A percentile compares a stretch with the other conserved stretches of the same genome.
Evolutionary conservation across 2,329 filamentous ascomycete species (phyloP).

Genomic region (Elsinoe ampelina): DNA sequence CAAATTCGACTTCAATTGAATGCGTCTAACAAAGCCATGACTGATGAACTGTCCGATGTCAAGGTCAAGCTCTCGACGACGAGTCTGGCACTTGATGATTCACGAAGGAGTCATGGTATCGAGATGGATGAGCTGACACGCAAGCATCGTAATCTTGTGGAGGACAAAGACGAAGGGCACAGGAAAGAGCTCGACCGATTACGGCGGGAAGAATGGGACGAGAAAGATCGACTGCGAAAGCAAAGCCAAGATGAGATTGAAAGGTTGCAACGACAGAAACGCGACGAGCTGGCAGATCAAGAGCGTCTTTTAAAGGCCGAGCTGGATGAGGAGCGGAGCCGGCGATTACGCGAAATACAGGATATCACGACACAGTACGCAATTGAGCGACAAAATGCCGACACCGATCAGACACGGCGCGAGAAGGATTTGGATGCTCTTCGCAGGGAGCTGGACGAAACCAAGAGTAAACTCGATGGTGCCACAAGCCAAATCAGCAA

Average conservation of each 20-base stretch:
- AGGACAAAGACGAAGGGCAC: constrained; percentile 46
- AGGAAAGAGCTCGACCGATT: constrained; percentile 49
- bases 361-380: constrained; percentile 49
- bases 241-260: constrained; percentile 47
- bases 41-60: constrained; percentile 58
- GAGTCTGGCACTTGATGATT: constrained; percentile 43
- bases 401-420: constrained; percentile 44
- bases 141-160: constrained; percentile 48
- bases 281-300: constrained; percentile 58
- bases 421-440: constrained; percentile 44
- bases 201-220: constrained; percentile 40
- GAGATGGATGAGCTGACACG: constrained; percentile 44
- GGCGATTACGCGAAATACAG: constrained; percentile 53
- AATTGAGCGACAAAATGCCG: constrained; percentile 41
- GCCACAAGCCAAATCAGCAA: constrained; percentile 54
- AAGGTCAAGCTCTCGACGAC: constrained; percentile 44
- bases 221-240: constrained; percentile 34
- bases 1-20: constrained; percentile 41
- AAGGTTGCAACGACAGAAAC: constrained; percentile 50
- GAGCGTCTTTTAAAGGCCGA: constrained; percentile 56
- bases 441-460: constrained; percentile 42
- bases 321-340: constrained; percentile 54
- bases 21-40: constrained; percentile 46
- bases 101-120: constrained; percentile 43
- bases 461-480: constrained; percentile 35